Base-by-base conservation (phyloP, 805 yeast genomes). In the Cyberlindnera euphorbiae region DNA sequence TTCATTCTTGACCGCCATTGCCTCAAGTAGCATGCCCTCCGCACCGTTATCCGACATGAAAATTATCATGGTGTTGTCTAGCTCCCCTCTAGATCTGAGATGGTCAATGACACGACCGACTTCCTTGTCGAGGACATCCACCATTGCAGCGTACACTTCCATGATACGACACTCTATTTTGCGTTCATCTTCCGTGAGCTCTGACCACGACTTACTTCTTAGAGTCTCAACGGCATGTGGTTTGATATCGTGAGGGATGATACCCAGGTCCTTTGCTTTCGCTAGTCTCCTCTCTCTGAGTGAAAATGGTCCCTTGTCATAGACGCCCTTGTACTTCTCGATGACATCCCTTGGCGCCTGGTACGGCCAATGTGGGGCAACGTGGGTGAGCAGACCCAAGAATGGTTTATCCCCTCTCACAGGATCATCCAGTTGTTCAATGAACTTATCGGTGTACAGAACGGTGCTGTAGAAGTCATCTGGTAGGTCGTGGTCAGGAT, bases 341-440 rank as follows among this genome's bases (percentile, higher is more conserved):
- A 74, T 60, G 7, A 61, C 50, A 6, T 69, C 70, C 32, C 54
- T 53, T 6, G 79, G 79, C 1, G 82, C 82, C 53, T 76, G 82
- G 47, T 67, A 64, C 9, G 82, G 82, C 82, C 82, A 77, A 49
- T 76, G 82, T 3, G 82, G 82, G 2, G 82, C 82, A 5, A 80
- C 74, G 46, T 72, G 75, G 6, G 81, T 76, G 38, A 77, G 56
- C 17, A 62, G 54, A 4, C 77, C 75, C 38, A 75, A 71, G 42
- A 72, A 76, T 8, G 82, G 82, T 46, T 70, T 58, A n/a, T 59
- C 71, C 5, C 48, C 46, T 32, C 73, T 55, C 11, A 52, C 45
- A 8, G 51, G 45, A 32, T 55, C 47, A 8, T 44, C 27, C 36
- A 69, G 49, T 28, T 55, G 64, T 18, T 64, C 67, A 27, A 73